Percentiles rank a stretch among this genome's conserved stretches.
These are phyloP conservation scores for Yamadazyma dushanensis DNA, from an alignment of 1,139 yeast genomes.

Conservation along the genomic window DNA sequence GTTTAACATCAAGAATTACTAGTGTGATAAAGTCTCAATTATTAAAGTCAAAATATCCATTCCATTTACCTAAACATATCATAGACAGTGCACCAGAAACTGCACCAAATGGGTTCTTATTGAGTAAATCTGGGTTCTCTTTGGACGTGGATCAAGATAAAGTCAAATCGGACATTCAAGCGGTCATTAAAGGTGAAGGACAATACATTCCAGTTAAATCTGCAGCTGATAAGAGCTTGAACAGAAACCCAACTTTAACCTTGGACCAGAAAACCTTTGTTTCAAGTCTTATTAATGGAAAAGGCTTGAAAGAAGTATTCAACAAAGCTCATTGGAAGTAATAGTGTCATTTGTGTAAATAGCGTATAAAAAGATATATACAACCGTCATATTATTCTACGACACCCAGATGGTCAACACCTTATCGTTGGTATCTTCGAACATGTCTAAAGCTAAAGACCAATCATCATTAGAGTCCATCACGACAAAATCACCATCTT, in stretches of 20 bases:
- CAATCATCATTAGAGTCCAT: slow-evolving; percentile 83
- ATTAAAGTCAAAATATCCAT: slow-evolving; percentile 44
- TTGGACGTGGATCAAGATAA: slow-evolving; percentile 26
- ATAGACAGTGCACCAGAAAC: slow-evolving; percentile 28
- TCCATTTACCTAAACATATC: slow-evolving; percentile 37
- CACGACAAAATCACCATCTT: slow-evolving; percentile 91
- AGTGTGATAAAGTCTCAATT: slow-evolving; percentile 42
- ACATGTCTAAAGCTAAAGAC: slow-evolving; percentile 55
- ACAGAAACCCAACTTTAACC: slow-evolving; percentile 31
- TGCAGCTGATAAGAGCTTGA: slow-evolving; percentile 22
- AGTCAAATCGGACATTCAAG: slow-evolving; percentile 28
- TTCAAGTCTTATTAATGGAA: slow-evolving; percentile 28
- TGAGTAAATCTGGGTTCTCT: slow-evolving; percentile 30
- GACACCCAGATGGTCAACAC: slow-evolving; percentile 46
- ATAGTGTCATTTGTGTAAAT: slow-evolving; percentile 6
- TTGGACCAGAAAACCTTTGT: slow-evolving; percentile 28
- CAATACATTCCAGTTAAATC: slow-evolving; percentile 11
- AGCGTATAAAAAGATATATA: slow-evolving; percentile 6
- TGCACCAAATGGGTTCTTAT: slow-evolving; percentile 30
- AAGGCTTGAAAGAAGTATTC: slow-evolving; percentile 20
- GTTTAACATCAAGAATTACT: slow-evolving; percentile 39
- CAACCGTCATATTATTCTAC: slow-evolving; percentile 4
- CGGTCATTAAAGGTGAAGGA: slow-evolving; percentile 37
- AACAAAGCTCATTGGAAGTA: slow-evolving; percentile 35
- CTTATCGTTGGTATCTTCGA: slow-evolving; percentile 42